Conservation (phyloP, 2,329 filamentous ascomycete species). For the Cordyceps javanica region DNA sequence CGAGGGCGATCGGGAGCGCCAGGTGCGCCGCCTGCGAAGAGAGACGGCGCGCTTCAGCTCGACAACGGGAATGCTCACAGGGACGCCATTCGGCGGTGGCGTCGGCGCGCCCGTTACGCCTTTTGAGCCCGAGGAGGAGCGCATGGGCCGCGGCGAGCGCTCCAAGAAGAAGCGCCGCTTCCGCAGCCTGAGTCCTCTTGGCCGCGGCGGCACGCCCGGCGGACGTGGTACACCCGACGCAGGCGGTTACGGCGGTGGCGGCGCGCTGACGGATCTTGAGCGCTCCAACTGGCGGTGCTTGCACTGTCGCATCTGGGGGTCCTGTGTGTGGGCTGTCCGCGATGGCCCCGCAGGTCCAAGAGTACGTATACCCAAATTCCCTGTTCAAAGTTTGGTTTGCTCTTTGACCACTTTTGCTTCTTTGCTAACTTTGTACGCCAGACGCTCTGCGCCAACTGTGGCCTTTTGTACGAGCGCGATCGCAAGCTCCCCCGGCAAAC, state of each 20-base stretch:
- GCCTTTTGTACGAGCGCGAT: conserved; percentile 81
- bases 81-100: conserved; percentile 50
- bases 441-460: conserved; percentile 92
- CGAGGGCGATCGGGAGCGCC: conserved; percentile 87
- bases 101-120: conserved; percentile 29
- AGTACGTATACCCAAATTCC: conserved; percentile 49
- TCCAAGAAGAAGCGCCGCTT: conserved; percentile 95
- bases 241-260: conserved; percentile 64
- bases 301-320: conserved; percentile 84
- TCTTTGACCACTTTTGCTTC: background rate
- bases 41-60: conserved; percentile 92
- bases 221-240: conserved; percentile 77
- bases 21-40: conserved; percentile 76
- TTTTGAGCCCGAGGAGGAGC: conserved; percentile 59
- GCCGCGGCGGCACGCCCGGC: conserved; percentile 56
- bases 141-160: conserved; percentile 85
- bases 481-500: conserved; percentile 62
- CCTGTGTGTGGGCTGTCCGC: conserved; percentile 88
- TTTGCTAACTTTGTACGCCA: conserved; percentile 29
- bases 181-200: conserved; percentile 76
- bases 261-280: conserved; percentile 69
- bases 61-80: conserved; percentile 72
- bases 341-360: conserved; percentile 82
- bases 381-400: background rate
- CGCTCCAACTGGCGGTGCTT: conserved; percentile 77